A percentile compares a stretch with the other conserved stretches of the same genome.
Conservation (phyloP, 306 rosid genomes). For the Quercus aquifolioides region DNA sequence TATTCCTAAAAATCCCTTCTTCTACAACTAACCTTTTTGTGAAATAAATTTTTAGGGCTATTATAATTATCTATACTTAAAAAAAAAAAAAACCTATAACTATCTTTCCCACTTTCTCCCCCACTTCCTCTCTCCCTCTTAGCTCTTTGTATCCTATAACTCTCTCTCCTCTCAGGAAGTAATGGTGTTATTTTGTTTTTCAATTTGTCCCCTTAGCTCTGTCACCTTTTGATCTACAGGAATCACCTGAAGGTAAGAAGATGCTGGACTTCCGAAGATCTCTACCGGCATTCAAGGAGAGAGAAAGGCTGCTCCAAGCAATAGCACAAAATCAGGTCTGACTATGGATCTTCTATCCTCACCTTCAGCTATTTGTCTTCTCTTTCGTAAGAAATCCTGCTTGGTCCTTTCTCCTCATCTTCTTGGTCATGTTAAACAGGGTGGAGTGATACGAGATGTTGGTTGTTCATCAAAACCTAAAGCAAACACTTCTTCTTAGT, state of each 20-base stretch:
- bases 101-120: too few relatives aligned
- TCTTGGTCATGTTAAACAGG: too few relatives aligned
- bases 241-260: constrained; percentile 60
- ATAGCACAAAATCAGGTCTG: constrained; percentile 57
- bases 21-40: too few relatives aligned
- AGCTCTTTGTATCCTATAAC: too few relatives aligned
- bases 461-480: too few relatives aligned
- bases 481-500: too few relatives aligned
- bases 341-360: background rate
- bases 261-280: constrained; percentile 48
- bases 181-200: background rate
- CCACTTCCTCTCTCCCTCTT: too few relatives aligned
- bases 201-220: background rate
- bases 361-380: constrained; percentile 8
- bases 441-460: too few relatives aligned
- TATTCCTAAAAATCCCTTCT: too few relatives aligned
- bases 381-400: background rate
- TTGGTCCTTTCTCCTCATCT: background rate
- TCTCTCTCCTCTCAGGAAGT: background rate
- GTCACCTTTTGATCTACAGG: constrained; percentile 25
- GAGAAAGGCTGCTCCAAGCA: constrained; percentile 49
- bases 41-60: too few relatives aligned
- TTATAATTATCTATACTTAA: too few relatives aligned
- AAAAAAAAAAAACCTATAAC: too few relatives aligned
- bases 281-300: constrained; percentile 50